A percentile compares a stretch with the other conserved stretches of the same genome.
These are phyloP conservation scores for Speleostelium caveatum DNA, from an alignment of 78 protist genomes.

Conservation along the genomic window DNA sequence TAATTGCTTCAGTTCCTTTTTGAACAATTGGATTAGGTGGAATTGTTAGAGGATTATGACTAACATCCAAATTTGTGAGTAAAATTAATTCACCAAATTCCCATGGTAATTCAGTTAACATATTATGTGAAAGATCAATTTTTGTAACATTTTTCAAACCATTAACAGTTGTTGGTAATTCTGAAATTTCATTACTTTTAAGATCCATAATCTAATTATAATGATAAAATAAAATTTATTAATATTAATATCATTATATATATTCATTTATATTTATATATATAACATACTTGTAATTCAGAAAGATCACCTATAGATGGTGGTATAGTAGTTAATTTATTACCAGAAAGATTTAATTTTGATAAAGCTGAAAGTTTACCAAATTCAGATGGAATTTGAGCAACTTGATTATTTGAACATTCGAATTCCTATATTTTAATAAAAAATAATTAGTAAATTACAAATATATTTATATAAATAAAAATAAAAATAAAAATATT, in stretches of 20 bases:
- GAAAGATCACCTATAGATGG: slow-evolving; percentile 40
- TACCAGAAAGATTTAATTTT: slow-evolving; percentile 78
- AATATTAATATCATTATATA: background rate
- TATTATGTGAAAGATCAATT: slow-evolving; percentile 82
- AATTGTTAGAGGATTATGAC: slow-evolving; percentile 84
- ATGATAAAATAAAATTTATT: background rate
- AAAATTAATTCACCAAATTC: slow-evolving; percentile 72
- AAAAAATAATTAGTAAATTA: background rate
- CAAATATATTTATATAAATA: background rate
- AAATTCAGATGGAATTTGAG: slow-evolving; percentile 45
- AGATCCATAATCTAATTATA: slow-evolving; percentile 49
- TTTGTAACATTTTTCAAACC: slow-evolving; percentile 46
- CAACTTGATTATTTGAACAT: slow-evolving; percentile 63
- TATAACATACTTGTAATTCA: slow-evolving; percentile 66
- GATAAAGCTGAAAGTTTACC: slow-evolving; percentile 57
- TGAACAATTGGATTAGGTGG: slow-evolving; percentile 86
- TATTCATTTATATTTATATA: background rate
- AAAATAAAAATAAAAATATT: background rate
- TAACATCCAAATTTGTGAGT: slow-evolving; percentile 72
- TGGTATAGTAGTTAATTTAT: slow-evolving; percentile 70
- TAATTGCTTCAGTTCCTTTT: slow-evolving; percentile 81
- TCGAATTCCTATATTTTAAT: slow-evolving; percentile 48
- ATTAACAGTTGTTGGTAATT: slow-evolving; percentile 60
- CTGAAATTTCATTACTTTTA: slow-evolving; percentile 77
- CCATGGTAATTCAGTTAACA: slow-evolving; percentile 86